phyloP scores from a whole-genome alignment of 352 stramenopile species.

The Saprolegnia diclina region DNA sequence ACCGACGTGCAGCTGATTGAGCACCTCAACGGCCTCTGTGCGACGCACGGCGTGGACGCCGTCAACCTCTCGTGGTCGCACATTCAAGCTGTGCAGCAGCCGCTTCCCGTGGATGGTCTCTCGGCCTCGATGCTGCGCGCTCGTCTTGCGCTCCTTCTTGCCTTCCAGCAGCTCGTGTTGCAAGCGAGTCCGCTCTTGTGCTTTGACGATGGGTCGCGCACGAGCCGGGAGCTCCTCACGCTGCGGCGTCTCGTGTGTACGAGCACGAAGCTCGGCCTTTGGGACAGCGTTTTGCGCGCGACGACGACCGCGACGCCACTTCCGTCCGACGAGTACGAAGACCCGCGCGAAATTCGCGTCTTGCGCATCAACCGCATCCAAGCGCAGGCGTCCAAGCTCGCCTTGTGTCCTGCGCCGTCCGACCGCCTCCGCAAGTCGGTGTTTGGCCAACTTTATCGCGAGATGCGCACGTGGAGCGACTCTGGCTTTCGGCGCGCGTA shows the following conservation, averaged over 20 bases:
- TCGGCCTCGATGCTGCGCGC: conserved; percentile 78
- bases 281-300: conserved; percentile 88
- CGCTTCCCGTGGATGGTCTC: conserved; percentile 39
- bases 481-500: conserved; percentile 93
- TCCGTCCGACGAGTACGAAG: conserved; percentile 98
- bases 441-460: conserved; percentile 96
- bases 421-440: conserved; percentile 90
- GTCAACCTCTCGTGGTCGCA: conserved; percentile 62
- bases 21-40: conserved; percentile 74
- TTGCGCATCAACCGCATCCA: conserved; percentile 97
- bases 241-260: conserved; percentile 83
- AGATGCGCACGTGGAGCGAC: conserved; percentile 93
- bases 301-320: conserved; percentile 96
- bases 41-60: conserved; percentile 70
- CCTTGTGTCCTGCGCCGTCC: conserved; percentile 77
- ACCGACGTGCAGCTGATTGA: conserved; percentile 85
- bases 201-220: conserved; percentile 42
- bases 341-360: conserved; percentile 95
- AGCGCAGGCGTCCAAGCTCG: conserved; percentile 82
- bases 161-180: conserved; percentile 88
- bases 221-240: conserved; percentile 62
- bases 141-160: conserved; percentile 85
- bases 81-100: conserved; percentile 13
- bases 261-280: conserved; percentile 91
- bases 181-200: conserved; percentile 78